These are phyloP conservation scores for Gymnopilus junonius DNA, from an alignment of 768 basidiomycete genomes.

Conservation along the genomic window DNA sequence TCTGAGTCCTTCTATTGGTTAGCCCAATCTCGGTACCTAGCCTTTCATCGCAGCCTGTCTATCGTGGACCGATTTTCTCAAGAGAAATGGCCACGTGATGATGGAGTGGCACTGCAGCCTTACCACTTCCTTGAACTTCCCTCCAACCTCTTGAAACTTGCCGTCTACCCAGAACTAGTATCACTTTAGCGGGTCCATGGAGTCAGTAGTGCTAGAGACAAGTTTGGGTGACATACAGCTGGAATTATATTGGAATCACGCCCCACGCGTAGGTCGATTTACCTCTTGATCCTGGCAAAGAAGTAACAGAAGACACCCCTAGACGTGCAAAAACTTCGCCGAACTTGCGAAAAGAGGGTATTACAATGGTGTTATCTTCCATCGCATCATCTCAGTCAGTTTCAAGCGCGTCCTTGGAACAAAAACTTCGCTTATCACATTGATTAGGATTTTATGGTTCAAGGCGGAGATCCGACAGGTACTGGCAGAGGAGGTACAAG, in stretches of 20 bases:
- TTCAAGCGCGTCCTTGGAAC: background rate
- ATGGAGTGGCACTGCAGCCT: background rate
- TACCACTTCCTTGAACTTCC: background rate
- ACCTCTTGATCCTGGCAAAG: background rate
- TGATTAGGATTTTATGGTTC: conserved; percentile 92
- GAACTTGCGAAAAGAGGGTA: conserved; percentile 92
- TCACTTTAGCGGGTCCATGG: conserved; percentile 29
- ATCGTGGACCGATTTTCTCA: background rate
- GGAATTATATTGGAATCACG: conserved; percentile 93
- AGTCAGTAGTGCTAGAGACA: conserved; percentile 79
- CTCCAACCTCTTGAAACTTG: background rate
- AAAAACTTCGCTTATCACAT: background rate
- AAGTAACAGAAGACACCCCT: conserved; percentile 10
- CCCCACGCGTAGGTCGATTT: conserved; percentile 57
- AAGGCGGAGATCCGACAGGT: conserved; percentile 94
- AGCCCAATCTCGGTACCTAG: no score
- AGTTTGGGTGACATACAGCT: conserved; percentile 86
- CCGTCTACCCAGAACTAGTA: background rate
- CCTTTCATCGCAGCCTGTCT: background rate
- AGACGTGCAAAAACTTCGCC: conserved; percentile 96
- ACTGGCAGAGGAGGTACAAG: conserved; percentile 92
- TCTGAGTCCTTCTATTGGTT: background rate
- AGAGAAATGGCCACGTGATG: background rate
- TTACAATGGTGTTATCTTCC: conserved; percentile 89
- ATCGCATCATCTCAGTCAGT: conserved; percentile 86